Evolutionary conservation across 2,329 filamentous ascomycete genomes (phyloP), one percentile per base, ranked within the genome.

Genomic region (Zelopaecilomyces penicillatus): DNA sequence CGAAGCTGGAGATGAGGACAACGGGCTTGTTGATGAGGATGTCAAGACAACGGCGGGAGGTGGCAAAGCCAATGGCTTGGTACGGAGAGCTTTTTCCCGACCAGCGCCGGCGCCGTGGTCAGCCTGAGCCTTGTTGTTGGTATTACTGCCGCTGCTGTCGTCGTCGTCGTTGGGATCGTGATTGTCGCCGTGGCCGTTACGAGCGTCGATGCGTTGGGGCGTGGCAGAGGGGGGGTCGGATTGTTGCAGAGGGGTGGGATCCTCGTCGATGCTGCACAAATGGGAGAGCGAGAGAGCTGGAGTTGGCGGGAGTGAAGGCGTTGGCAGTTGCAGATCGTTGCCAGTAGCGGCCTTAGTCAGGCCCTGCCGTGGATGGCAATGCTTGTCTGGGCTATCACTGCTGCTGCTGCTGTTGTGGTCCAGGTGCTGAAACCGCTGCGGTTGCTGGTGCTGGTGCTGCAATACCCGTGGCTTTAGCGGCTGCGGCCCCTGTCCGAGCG

Each of bases 1-100:
- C 72, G 57, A 41, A 60, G 67, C 34, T 64, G 66, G 53, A 71
- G 74, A 50, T 61, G 66, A 54, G 32, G 51, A 37, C 42, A 49
- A 38, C 37, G 34, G 34, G 6, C n/a, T 19, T 36, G 34, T 6
- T n/a, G 34, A 7, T 36, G 6, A 5, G 6, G n/a, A n/a, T n/a
- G 34, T n/a, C 34, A 26, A 27, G 11, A 26, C 19, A 11, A 7
- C 19, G 19, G 19, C 19, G 19, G 37, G 9, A 10, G 37, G 26
- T 7, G 37, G 37, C 27, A 29, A 29, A 11, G 37, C 37, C 28
- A n/a, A 11, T 28, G 26, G 27, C 37, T 30, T 39, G 37, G 26
- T 29, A 11, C 26, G 37, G 28, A 6, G 26, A 36, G 34, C 19
- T 19, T 19, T 19, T 19, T 36, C 34, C 27, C 12, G 37, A 12